Conservation (phyloP, 345 rosid species). For the Aquilaria malaccensis region DNA sequence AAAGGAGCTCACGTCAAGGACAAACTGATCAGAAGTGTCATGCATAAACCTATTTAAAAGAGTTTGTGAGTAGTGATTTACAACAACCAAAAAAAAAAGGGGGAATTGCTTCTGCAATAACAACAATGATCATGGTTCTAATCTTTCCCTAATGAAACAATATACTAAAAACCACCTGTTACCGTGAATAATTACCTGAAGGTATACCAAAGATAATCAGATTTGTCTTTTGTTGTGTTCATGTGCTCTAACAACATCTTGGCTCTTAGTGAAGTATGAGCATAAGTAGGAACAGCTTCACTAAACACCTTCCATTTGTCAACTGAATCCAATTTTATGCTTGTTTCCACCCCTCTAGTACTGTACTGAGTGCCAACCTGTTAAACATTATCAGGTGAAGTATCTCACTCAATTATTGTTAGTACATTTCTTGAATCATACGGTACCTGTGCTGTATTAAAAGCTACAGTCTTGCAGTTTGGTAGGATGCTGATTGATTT, state of each 20-base stretch:
- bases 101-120: background rate
- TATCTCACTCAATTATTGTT: background rate
- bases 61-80: background rate
- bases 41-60: slow-evolving; percentile 31
- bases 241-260: slow-evolving; percentile 55
- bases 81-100: background rate
- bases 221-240: slow-evolving; percentile 58
- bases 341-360: slow-evolving; percentile 40
- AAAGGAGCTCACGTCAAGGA: slow-evolving; percentile 40
- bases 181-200: slow-evolving; percentile 29
- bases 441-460: slow-evolving; percentile 65
- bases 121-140: slow-evolving; percentile 6
- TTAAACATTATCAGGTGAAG: slow-evolving; percentile 1
- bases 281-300: slow-evolving; percentile 48
- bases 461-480: slow-evolving; percentile 63
- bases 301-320: slow-evolving; percentile 45
- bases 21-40: slow-evolving; percentile 20
- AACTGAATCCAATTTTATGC: slow-evolving; percentile 26
- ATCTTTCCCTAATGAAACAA: background rate
- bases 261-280: slow-evolving; percentile 38
- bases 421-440: background rate
- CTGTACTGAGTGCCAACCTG: slow-evolving; percentile 48
- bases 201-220: slow-evolving; percentile 85
- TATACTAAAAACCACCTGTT: background rate
- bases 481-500: slow-evolving; percentile 64